Conservation (phyloP, 2,329 filamentous ascomycete species). For the Penicillium sp. region DNA sequence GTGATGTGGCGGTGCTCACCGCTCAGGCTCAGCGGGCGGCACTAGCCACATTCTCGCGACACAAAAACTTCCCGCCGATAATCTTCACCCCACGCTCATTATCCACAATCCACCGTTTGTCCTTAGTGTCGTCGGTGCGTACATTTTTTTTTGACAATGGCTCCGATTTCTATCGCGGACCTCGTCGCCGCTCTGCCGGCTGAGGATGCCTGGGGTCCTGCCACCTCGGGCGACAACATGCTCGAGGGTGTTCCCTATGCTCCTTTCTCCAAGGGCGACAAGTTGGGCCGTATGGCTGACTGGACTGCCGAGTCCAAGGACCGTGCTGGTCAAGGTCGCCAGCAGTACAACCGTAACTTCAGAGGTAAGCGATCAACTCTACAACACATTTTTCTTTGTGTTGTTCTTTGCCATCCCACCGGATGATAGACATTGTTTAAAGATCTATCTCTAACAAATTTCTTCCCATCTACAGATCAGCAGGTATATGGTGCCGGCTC, state of each 20-base stretch:
- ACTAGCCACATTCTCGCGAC: conserved; percentile 37
- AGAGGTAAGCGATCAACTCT: conserved; percentile 67
- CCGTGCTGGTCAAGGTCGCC: conserved; percentile 72
- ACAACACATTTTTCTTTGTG: conserved; percentile 11
- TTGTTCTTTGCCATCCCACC: neutral
- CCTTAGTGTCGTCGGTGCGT: conserved; percentile 24
- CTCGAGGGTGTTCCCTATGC: conserved; percentile 96
- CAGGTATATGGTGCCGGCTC: conserved; percentile 94
- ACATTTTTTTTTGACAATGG: conserved; percentile 46
- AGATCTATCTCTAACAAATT: conserved; percentile 18
- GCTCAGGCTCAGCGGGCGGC: conserved; percentile 1
- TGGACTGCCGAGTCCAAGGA: conserved; percentile 92
- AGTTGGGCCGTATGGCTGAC: conserved; percentile 98
- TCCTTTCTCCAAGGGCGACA: conserved; percentile 98
- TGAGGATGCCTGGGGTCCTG: conserved; percentile 85
- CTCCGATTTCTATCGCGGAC: conserved; percentile 64
- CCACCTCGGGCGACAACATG: conserved; percentile 81
- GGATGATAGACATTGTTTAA: neutral
- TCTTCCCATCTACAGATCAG: conserved; percentile 68
- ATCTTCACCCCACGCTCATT: conserved; percentile 33
- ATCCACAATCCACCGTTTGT: conserved; percentile 24
- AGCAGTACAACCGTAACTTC: conserved; percentile 91
- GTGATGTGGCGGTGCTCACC: conserved; percentile 27
- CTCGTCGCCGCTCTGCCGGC: conserved; percentile 75
- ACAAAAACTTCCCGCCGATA: conserved; percentile 38